These are phyloP conservation scores for Kwoniella dejecticola DNA, from an alignment of 768 basidiomycete species.

Conservation along the genomic window DNA sequence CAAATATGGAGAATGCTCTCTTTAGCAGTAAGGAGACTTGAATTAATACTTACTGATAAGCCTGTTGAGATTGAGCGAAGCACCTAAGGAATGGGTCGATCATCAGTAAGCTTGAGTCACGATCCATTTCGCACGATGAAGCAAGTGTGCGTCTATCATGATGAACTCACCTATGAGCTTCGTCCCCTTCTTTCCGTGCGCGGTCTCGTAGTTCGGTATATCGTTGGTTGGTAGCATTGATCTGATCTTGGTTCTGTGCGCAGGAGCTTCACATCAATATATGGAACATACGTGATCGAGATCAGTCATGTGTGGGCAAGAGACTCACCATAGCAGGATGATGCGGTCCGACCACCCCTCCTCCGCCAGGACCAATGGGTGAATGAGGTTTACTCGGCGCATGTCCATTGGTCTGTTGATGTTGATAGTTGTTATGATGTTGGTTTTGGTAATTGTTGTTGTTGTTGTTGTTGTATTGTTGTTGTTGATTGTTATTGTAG, in stretches of 20 bases:
- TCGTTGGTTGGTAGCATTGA: constrained; percentile 69
- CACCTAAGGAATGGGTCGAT: constrained; percentile 24
- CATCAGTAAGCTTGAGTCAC: no score
- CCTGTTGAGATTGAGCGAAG: constrained; percentile 66
- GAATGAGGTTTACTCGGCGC: constrained; percentile 31
- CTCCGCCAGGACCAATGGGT: no score
- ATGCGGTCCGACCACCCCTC: constrained; percentile 42
- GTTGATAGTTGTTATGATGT: constrained; percentile 28
- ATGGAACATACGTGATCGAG: neutral
- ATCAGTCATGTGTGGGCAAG: neutral
- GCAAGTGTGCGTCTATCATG: constrained; percentile 39
- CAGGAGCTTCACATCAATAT: neutral
- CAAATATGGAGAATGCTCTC: no score
- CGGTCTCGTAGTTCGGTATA: constrained; percentile 71
- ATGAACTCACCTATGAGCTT: constrained; percentile 47
- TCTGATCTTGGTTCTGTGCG: constrained; percentile 55
- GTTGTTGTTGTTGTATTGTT: constrained; percentile 42
- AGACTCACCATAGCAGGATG: constrained; percentile 37
- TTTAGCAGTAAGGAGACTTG: no score
- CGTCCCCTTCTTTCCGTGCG: constrained; percentile 76
- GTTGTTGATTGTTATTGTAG: constrained; percentile 30
- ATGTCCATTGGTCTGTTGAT: constrained; percentile 18
- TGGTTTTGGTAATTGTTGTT: constrained; percentile 23
- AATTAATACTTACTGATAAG: constrained; percentile 66
- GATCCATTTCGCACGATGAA: constrained; percentile 13